A percentile compares a stretch with the other conserved stretches of the same genome.
Evolutionary conservation across 1,139 yeast genomes (phyloP).

Genomic region (Spathaspora sp.): DNA sequence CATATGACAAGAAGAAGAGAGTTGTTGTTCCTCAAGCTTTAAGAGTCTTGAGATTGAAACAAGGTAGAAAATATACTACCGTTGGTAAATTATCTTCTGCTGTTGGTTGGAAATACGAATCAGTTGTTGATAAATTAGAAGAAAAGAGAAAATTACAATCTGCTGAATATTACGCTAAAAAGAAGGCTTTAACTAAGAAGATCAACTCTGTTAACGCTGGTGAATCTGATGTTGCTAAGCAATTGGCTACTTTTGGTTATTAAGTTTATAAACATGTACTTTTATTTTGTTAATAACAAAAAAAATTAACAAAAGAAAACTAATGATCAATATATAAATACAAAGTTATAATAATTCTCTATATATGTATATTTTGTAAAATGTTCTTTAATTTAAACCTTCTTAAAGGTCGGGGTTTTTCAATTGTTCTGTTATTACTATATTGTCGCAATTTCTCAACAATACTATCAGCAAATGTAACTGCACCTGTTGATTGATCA

Average conservation of each 20-base stretch:
- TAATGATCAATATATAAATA: neutral
- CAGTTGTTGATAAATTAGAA: constrained; percentile 95
- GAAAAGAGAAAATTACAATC: constrained; percentile 99
- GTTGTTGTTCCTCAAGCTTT: constrained; percentile 99
- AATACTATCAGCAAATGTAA: constrained; percentile 13
- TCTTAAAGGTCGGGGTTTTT: neutral
- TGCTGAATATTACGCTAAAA: constrained; percentile 98
- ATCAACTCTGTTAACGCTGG: constrained; percentile 80
- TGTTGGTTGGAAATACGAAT: constrained; percentile 99
- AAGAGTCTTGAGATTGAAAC: constrained; percentile 98
- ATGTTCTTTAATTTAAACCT: neutral
- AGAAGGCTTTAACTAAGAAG: constrained; percentile 95
- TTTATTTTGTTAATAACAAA: neutral
- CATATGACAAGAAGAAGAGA: constrained; percentile 99
- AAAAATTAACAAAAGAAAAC: neutral
- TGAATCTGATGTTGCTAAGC: constrained; percentile 70
- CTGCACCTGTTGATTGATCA: constrained; percentile 13
- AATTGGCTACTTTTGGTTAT: constrained; percentile 81
- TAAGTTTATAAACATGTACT: constrained; percentile 30
- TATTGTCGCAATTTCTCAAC: constrained; percentile 9
- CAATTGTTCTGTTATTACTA: neutral
- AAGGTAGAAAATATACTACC: constrained; percentile 99
- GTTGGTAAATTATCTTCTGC: constrained; percentile 94
- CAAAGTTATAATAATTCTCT: neutral
- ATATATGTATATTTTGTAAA: neutral